These are phyloP conservation scores for Trichoderma asperellum DNA, from an alignment of 2,329 filamentous ascomycete species.

Conservation along the genomic window DNA sequence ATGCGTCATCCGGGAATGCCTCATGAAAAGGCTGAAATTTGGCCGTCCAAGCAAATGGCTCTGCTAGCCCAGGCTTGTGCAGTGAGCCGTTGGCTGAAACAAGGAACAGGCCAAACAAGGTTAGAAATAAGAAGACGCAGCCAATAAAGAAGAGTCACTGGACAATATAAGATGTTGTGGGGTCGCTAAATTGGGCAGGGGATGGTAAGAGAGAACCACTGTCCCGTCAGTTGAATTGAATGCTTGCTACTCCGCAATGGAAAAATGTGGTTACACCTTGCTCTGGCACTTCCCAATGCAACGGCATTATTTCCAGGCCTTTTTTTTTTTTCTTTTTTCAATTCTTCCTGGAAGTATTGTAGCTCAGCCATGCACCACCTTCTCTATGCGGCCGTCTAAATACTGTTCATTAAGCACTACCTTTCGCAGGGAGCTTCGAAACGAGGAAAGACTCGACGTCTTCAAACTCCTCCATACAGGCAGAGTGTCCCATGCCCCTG, in stretches of 20 bases:
- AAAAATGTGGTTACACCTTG: background rate
- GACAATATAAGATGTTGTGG: constrained; percentile 2
- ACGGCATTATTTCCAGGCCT: background rate
- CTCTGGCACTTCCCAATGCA: background rate
- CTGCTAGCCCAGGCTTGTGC: constrained; percentile 1
- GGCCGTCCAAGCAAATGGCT: background rate
- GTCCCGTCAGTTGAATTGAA: constrained; percentile 11
- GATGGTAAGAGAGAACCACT: constrained; percentile 3
- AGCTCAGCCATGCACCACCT: background rate
- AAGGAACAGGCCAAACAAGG: background rate
- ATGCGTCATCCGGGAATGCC: background rate
- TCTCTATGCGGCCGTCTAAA: constrained; percentile 2
- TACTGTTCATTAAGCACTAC: background rate
- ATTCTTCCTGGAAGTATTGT: background rate
- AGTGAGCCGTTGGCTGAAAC: constrained; percentile 14
- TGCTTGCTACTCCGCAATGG: constrained; percentile 2
- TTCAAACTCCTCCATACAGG: constrained; percentile 76
- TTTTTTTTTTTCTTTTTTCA: background rate
- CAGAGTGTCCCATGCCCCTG: constrained; percentile 75
- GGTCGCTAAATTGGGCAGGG: constrained; percentile 14
- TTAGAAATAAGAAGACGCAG: constrained; percentile 5
- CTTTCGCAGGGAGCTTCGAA: constrained; percentile 48
- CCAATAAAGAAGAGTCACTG: constrained; percentile 11
- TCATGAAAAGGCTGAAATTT: background rate
- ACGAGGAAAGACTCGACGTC: constrained; percentile 70